These are phyloP conservation scores for Cruciata laevipes DNA, from an alignment of 257 asterid genomes.

Conservation along the genomic window DNA sequence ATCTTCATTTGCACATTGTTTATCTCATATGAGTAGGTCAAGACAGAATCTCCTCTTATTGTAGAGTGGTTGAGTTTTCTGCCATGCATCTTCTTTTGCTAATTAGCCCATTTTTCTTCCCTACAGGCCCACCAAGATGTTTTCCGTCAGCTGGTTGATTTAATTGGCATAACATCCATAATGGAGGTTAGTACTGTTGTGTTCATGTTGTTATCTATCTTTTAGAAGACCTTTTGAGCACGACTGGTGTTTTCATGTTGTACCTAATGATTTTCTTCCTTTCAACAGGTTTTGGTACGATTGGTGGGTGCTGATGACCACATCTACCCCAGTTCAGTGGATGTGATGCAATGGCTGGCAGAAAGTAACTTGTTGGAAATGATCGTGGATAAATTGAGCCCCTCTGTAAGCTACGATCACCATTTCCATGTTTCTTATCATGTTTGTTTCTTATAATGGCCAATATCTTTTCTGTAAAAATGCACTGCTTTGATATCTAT, in stretches of 20 bases:
- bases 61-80: not conserved
- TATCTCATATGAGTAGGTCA: not conserved
- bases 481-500: not conserved
- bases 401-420: constrained; percentile 42
- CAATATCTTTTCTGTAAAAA: not conserved
- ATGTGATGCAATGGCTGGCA: constrained; percentile 96
- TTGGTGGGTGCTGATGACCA: constrained; percentile 93
- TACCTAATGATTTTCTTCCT: constrained; percentile 19
- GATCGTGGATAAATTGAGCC: constrained; percentile 86
- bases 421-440: not conserved
- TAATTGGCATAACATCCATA: constrained; percentile 94
- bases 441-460: not conserved
- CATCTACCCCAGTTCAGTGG: constrained; percentile 67
- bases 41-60: not conserved
- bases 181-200: constrained; percentile 68
- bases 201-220: not conserved
- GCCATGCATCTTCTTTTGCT: not conserved
- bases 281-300: constrained; percentile 78
- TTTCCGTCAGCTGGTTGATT: constrained; percentile 81
- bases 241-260: not conserved
- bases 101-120: constrained; percentile 8
- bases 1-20: not conserved
- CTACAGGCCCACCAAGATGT: constrained; percentile 83
- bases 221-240: not conserved
- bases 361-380: constrained; percentile 86